phyloP scores from a whole-genome alignment of 306 rosid genomes.

The Cercis canadensis region DNA sequence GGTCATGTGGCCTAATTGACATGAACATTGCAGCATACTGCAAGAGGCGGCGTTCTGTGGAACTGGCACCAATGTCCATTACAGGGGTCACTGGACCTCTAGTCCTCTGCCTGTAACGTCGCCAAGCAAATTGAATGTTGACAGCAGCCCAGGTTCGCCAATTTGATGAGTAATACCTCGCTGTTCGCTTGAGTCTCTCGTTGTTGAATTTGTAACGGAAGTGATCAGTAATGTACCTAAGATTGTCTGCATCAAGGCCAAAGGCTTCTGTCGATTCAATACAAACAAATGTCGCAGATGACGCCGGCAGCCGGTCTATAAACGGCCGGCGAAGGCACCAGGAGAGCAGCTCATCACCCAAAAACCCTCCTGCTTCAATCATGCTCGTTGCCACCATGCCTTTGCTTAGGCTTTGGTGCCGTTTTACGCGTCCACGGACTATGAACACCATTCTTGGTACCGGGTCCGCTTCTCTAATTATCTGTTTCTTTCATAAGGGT shows the following conservation, averaged over 20 bases:
- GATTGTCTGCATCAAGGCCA: conserved; percentile 64
- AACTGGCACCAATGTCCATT: conserved; percentile 44
- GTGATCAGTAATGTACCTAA: conserved; percentile 89
- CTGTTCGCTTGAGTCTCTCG: conserved; percentile 87
- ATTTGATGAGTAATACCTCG: conserved; percentile 95
- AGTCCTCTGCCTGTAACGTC: conserved; percentile 83
- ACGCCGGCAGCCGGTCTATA: conserved; percentile 78
- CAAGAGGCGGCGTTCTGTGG: conserved; percentile 66
- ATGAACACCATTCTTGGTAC: conserved; percentile 87
- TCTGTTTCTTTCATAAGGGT: conserved; percentile 51
- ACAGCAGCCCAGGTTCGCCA: conserved; percentile 99
- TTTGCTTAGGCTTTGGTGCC: conserved; percentile 87
- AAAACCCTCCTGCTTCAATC: conserved; percentile 86
- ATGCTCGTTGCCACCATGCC: conserved; percentile 85
- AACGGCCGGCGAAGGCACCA: conserved; percentile 96
- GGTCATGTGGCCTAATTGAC: conserved; percentile 98
- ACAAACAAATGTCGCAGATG: conserved; percentile 83
- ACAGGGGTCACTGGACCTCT: conserved; percentile 78
- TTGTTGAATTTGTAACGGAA: conserved; percentile 92
- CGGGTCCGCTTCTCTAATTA: conserved; percentile 95
- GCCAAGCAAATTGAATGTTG: conserved; percentile 86
- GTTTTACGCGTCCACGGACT: conserved; percentile 74
- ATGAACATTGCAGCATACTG: conserved; percentile 97
- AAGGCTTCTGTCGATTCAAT: conserved; percentile 88
- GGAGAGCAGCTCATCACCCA: conserved; percentile 91